Conservation (phyloP, 1,284 basidiomycete species). For the Cerrena zonata region DNA sequence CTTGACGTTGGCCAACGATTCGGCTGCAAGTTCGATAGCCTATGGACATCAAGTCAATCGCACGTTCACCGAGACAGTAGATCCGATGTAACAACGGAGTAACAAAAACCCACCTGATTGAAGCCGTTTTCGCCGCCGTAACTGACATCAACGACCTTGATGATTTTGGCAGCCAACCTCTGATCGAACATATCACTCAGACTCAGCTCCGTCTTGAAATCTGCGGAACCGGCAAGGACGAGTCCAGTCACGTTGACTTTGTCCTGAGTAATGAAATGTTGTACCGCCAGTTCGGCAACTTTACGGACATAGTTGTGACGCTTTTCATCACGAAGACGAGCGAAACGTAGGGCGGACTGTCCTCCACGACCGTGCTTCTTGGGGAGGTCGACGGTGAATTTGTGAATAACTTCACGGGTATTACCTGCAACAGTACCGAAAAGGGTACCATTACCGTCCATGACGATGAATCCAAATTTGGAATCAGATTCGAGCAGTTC, state of each 20-base stretch:
- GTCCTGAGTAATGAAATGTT: conserved; percentile 97
- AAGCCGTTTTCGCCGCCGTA: conserved; percentile 99
- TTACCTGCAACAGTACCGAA: conserved; percentile 96
- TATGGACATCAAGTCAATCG: conserved; percentile 28
- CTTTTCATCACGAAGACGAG: conserved; percentile 97
- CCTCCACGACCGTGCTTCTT: conserved; percentile 99
- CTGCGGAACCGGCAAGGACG: conserved; percentile 95
- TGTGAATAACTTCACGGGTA: conserved; percentile 94
- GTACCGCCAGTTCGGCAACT: conserved; percentile 93
- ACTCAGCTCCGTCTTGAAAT: conserved; percentile 97
- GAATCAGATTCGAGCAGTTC: conserved; percentile 97
- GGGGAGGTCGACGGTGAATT: conserved; percentile 97
- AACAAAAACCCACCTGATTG: conserved; percentile 68
- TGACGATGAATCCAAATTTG: conserved; percentile 98
- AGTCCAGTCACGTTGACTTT: conserved; percentile 97
- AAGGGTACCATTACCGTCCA: conserved; percentile 96
- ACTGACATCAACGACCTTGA: conserved; percentile 97
- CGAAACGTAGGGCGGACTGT: conserved; percentile 99
- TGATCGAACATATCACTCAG: conserved; percentile 96
- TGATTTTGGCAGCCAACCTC: conserved; percentile 82
- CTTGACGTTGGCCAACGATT: conserved; percentile 96
- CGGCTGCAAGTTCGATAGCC: conserved; percentile 95
- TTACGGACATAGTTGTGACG: conserved; percentile 99
- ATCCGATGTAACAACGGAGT: background rate
- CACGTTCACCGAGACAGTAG: background rate